phyloP scores from a whole-genome alignment of 78 protist species.

The Speleostelium caveatum region DNA sequence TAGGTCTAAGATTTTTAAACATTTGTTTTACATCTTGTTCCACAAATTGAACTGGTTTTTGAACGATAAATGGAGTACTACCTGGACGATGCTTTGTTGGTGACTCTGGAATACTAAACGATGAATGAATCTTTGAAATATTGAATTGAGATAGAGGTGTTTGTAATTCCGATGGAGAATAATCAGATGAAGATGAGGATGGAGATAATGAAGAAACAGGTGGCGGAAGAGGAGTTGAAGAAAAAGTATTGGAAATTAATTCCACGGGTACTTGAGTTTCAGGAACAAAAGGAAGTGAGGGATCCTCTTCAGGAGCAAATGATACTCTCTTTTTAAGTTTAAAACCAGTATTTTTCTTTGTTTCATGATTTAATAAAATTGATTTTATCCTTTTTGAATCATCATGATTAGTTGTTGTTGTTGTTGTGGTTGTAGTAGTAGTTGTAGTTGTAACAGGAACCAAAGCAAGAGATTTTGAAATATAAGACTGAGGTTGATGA shows the following conservation, averaged over 20 bases:
- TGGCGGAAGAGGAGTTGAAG: not conserved
- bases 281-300: not conserved
- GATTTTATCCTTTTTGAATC: not conserved
- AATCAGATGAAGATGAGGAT: not conserved
- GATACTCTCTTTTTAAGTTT: not conserved
- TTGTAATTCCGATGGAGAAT: not conserved
- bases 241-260: too few species aligned
- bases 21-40: too few species aligned
- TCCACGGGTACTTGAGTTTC: too few species aligned
- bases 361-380: too few species aligned
- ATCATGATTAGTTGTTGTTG: not conserved
- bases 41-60: too few species aligned
- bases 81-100: too few species aligned
- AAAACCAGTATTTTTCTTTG: too few species aligned
- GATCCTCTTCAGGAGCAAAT: not conserved
- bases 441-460: not conserved
- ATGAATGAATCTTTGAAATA: too few species aligned
- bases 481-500: too few species aligned
- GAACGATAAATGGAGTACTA: too few species aligned
- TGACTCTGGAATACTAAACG: too few species aligned
- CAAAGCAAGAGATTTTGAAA: not conserved
- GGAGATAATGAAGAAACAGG: not conserved
- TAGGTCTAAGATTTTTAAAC: not conserved
- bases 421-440: slow-evolving; percentile 11
- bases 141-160: too few species aligned